Conservation (phyloP, 805 yeast genomes). For the Barnettozyma salicaria region DNA sequence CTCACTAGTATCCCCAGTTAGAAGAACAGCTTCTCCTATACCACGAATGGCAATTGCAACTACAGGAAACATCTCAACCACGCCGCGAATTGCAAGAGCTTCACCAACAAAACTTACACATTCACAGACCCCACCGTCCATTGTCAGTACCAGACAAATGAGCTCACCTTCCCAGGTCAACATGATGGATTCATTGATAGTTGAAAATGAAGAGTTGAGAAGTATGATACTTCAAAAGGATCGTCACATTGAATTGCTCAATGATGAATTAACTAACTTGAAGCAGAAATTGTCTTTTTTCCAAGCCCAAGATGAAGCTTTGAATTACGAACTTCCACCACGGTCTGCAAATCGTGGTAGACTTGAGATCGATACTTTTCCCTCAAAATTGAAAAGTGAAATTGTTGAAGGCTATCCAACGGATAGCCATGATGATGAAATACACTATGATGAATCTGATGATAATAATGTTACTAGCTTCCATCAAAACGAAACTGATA, state of each 20-base stretch:
- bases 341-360: slow-evolving; percentile 33
- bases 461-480: not conserved
- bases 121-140: slow-evolving; percentile 1
- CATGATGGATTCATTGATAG: slow-evolving; percentile 11
- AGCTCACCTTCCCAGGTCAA: slow-evolving; percentile 9
- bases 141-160: not conserved
- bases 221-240: slow-evolving; percentile 15
- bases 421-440: not conserved
- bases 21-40: not conserved
- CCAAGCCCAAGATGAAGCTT: not conserved
- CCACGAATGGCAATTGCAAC: not conserved
- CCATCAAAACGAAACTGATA: not conserved
- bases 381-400: too few species aligned
- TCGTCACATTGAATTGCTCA: slow-evolving; percentile 12
- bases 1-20: slow-evolving; percentile 1
- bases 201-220: slow-evolving; percentile 18
- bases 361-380: not conserved
- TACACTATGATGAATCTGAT: not conserved
- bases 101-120: slow-evolving; percentile 1
- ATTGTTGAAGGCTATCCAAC: not conserved
- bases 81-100: not conserved
- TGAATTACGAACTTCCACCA: not conserved
- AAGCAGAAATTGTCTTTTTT: slow-evolving; percentile 9
- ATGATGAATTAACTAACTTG: slow-evolving; percentile 14
- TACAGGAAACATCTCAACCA: not conserved